Base-by-base conservation (phyloP, 2,329 filamentous ascomycete species). In the Hortaea sp. region DNA sequence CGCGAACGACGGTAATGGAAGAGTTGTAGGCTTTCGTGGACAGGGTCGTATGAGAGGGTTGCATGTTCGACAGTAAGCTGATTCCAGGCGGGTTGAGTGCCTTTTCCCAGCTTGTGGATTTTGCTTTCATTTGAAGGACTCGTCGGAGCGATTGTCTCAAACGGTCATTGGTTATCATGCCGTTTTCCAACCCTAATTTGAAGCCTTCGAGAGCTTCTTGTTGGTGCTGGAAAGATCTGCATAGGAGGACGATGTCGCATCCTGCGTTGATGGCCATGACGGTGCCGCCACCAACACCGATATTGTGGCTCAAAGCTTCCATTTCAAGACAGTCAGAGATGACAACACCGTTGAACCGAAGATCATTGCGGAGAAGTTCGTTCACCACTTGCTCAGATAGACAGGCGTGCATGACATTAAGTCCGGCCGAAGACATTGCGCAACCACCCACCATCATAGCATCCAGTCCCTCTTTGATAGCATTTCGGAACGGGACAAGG, bases 181-280 rank as follows among this genome's bases (percentile, higher is more conserved):
- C 85, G 60, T 92, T 95, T 53, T 95, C 88, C 30, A 95, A 78
- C 0, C 89, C 89, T 7, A 94, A 74, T 60, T 92, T 94, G 41
- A 97, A 72, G 0, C 89, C 90, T 32, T 84, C 85, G 59, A 98
- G 86, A 6, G 89, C 90, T 66, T 97, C 90, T 53, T 92, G 79
- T 63, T 97, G 89, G 13, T 90, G 83, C 34, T 85, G 81, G 56
- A 88, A 94, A 5, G 88, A 88, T 39, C 88, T 82, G 58, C 89
- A 97, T 1, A 95, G 77, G 5, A 95, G 76, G 5, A 95, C 81
- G 44, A 97, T 72, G 64, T 98, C 92, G 62, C 92, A 97, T 10
- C 92, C 92, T 30, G 92, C 90, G 63, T 95, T 92, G 43, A 95
- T 86, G 3, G 92, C 92, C 88, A 95, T 95, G 56, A 97, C 88